Conservation (phyloP, 495 filamentous ascomycete genomes). For the Patellaria atrata region DNA sequence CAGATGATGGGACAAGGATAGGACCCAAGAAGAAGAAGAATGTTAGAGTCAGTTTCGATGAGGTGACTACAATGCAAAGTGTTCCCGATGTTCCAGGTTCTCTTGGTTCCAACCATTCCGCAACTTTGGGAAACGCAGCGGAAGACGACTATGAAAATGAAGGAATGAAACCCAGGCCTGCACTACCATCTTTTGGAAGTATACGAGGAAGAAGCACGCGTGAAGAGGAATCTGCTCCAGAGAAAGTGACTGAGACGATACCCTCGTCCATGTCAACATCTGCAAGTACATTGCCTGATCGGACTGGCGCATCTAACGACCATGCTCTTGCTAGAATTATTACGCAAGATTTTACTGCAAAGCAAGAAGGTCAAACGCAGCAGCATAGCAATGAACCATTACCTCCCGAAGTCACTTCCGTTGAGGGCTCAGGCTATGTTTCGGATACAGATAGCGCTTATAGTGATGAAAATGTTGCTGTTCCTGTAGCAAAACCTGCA, state of each 20-base stretch:
- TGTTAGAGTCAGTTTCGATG: slow-evolving; percentile 77
- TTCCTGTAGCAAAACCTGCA: too few relatives aligned
- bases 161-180: slow-evolving; percentile 58
- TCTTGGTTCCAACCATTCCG: too few relatives aligned
- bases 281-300: slow-evolving; percentile 13
- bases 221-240: slow-evolving; percentile 18
- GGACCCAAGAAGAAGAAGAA: slow-evolving; percentile 44
- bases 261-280: slow-evolving; percentile 20
- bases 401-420: slow-evolving; percentile 50
- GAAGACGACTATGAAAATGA: slow-evolving; percentile 44
- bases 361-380: slow-evolving; percentile 8
- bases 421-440: slow-evolving; percentile 42
- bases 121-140: slow-evolving; percentile 12
- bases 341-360: slow-evolving; percentile 34
- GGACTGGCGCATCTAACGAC: slow-evolving; percentile 43
- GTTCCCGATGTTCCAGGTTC: slow-evolving; percentile 46
- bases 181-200: slow-evolving; percentile 74
- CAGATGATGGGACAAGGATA: slow-evolving; percentile 41
- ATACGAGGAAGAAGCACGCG: slow-evolving; percentile 36
- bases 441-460: too few relatives aligned
- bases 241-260: slow-evolving; percentile 30
- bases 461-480: too few relatives aligned
- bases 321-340: slow-evolving; percentile 47
- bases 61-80: too few relatives aligned
- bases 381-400: slow-evolving; percentile 39